Conservation (phyloP, 768 basidiomycete species). For the Sarcodon sp. region DNA sequence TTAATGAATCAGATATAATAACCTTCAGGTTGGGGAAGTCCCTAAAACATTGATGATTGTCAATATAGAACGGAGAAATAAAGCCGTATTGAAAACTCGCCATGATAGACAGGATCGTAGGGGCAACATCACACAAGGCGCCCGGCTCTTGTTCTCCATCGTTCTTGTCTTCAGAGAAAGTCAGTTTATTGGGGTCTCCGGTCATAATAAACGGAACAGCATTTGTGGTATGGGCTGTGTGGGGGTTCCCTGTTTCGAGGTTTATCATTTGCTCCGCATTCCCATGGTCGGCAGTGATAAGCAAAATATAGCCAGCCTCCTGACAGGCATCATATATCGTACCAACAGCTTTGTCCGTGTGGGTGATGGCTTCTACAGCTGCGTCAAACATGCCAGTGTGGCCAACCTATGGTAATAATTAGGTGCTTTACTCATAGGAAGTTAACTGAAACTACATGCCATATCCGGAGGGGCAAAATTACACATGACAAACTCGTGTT, state of each 20-base stretch:
- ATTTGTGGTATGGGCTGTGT: constrained; percentile 89
- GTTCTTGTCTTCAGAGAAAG: constrained; percentile 37
- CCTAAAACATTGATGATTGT: constrained; percentile 18
- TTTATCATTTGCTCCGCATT: constrained; percentile 95
- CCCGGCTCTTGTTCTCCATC: constrained; percentile 47
- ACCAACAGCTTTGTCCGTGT: constrained; percentile 85
- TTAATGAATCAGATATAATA: constrained; percentile 8
- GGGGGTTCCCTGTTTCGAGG: constrained; percentile 69
- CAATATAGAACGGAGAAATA: neutral
- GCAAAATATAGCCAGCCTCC: constrained; percentile 73
- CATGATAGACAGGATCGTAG: constrained; percentile 74
- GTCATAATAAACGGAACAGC: constrained; percentile 86
- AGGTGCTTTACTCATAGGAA: neutral
- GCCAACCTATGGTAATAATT: constrained; percentile 44
- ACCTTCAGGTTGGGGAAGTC: constrained; percentile 61
- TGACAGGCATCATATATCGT: constrained; percentile 80
- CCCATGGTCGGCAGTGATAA: constrained; percentile 89
- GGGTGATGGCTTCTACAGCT: constrained; percentile 74
- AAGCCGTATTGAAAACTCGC: constrained; percentile 16
- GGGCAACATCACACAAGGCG: constrained; percentile 83
- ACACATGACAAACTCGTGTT: constrained; percentile 91
- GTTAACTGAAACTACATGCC: constrained; percentile 28
- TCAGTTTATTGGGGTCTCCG: constrained; percentile 41
- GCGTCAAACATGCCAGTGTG: constrained; percentile 91
- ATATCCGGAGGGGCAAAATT: constrained; percentile 97